phyloP scores from a whole-genome alignment of 2,329 filamentous ascomycete species.

The Eutypella sp. region DNA sequence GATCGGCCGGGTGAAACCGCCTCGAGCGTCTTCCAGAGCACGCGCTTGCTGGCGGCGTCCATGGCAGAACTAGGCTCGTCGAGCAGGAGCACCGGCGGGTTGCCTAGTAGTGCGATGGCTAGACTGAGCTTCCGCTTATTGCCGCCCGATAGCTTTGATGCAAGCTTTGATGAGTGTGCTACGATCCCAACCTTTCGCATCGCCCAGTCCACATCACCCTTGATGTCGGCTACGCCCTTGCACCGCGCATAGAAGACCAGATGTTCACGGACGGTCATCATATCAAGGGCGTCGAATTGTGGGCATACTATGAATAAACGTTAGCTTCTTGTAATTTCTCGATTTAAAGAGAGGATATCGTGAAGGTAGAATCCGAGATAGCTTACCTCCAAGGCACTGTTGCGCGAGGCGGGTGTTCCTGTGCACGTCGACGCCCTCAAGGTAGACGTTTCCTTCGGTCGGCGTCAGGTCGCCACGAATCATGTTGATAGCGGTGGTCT shows the following conservation, averaged over 20 bases:
- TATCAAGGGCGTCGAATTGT: constrained; percentile 68
- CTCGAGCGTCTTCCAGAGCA: constrained; percentile 70
- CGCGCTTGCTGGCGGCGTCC: constrained; percentile 63
- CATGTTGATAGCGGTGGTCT: constrained; percentile 66
- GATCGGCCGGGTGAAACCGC: constrained; percentile 61
- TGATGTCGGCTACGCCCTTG: constrained; percentile 58
- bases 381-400: constrained; percentile 51
- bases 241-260: constrained; percentile 68
- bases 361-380: not conserved
- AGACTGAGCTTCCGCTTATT: constrained; percentile 73
- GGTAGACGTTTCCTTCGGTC: constrained; percentile 59
- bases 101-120: constrained; percentile 70
- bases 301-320: constrained; percentile 57
- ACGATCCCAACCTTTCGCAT: constrained; percentile 62
- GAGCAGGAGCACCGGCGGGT: constrained; percentile 67
- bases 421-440: constrained; percentile 62
- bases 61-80: constrained; percentile 78
- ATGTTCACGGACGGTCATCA: constrained; percentile 69
- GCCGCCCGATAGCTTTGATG: constrained; percentile 64
- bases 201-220: constrained; percentile 60
- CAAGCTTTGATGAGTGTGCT: constrained; percentile 58
- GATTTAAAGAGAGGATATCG: not conserved
- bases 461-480: constrained; percentile 70
- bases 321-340: not conserved
- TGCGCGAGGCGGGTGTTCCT: constrained; percentile 59